Evolutionary conservation across 805 yeast genomes (phyloP), one percentile per base, ranked within the genome.

Genomic region (Suhomyces vadensis): DNA sequence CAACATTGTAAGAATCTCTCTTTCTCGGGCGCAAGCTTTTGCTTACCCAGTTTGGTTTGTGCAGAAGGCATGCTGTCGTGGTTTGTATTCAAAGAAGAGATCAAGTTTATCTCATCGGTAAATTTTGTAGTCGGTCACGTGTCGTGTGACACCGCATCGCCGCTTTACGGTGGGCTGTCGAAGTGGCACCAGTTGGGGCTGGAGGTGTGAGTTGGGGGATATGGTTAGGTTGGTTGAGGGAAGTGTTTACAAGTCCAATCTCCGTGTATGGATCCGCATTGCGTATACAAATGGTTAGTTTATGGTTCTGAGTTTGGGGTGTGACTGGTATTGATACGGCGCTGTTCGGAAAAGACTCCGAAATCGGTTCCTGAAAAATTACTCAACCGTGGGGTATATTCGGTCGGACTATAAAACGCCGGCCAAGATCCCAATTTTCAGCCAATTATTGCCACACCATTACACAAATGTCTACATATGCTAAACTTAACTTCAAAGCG

Each of bases 1-100:
- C 97, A 90, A 63, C 97, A 88, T 62, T 87, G 90, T 35, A 92
- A 67, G 59, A 92, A 92, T 47, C 98, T 76, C 69, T 92, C 99
- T 64, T 87, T 89, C 59, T 91, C 98, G 1, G 96, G 95, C 16
- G 91, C 86, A 33, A 83, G 71, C 53, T 85, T 86, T 51, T 78
- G 86, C 57, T 82, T 82, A 6, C 19, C 65, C 39, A 41, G 41
- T 35, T 46, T 44, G 21, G 51, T 42, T 41, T 51, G 42, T 10
- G 57, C 65, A 9, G 71, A 59, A 14, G 72, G 71, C 73, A 67
- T 67, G 14, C 13, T 26, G 31, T 10, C 31, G 39, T 6, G 14
- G 19, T 11, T 29, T 14, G 7, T 6, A 14, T 7, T 20, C 19
- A 20, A 6, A n/a, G n/a, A 9, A 8, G 9, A 29, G 33, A 29